Base-by-base conservation (phyloP, 2,329 filamentous ascomycete species). In the Cordyceps fumosorosea region DNA sequence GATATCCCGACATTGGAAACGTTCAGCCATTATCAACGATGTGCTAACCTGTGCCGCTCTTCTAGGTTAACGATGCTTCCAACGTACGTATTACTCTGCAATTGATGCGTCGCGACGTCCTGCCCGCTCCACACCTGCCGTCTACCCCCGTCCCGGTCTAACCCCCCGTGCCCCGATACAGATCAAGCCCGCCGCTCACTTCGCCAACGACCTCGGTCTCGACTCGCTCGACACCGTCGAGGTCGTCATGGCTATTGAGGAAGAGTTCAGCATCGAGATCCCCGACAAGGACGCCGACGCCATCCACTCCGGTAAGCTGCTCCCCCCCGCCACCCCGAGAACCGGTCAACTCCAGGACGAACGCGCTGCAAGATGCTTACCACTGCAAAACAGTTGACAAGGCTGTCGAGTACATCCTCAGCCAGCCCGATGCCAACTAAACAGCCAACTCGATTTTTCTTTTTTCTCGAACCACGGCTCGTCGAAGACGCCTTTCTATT, bases 181-280 rank as follows among this genome's bases (percentile, higher is more conserved):
- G 93, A 91, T 99, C 75, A 91, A 87, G 72, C 80, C 85, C 66
- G 83, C 81, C 60, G 89, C 93, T 64, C 93, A 98, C 85, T 99
- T 99, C 80, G 85, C 91, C 75, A 98, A 97, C 77, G 93, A 99
- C 80, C 89, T 99, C 67, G 95, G 93, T 68, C 83, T 99, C 72
- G 95, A 99, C 82, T 96, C 90, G 80, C 85, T 99, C 77, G 95
- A 99, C 78, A 97, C 95, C 66, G 95, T 99, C 67, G 95, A 99
- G 84, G 95, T 99, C 69, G 95, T 99, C 71, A 99, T 99, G 95
- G 95, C 95, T 68, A 98, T 99, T 79, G 95, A 99, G 85, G 95
- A 99, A 80, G 82, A 87, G 72, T 86, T 87, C 74, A 85, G 91
- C 89, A 95, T 97, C 76, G 93, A 97, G 85, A 97, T 97, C 72